Evolutionary conservation across 208 protist species (phyloP).

Genomic region (Hexamita inflata): DNA sequence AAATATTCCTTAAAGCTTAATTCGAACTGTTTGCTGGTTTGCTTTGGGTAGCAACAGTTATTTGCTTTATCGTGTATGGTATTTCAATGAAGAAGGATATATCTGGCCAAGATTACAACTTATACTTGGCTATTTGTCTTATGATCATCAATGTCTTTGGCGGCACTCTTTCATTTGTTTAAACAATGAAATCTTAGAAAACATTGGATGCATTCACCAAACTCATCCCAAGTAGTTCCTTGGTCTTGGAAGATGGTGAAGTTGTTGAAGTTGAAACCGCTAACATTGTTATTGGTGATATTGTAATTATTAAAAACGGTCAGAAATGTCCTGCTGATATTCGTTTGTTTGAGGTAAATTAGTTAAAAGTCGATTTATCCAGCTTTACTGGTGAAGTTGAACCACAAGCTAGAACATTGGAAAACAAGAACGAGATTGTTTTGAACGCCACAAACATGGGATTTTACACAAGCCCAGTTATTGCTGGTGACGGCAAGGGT

Average conservation of each 20-base stretch:
- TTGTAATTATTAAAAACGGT: slow-evolving; percentile 17
- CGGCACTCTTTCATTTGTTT: too few species aligned
- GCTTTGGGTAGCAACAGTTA: too few species aligned
- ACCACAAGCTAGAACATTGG: neutral
- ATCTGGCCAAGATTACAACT: too few species aligned
- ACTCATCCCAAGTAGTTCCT: neutral
- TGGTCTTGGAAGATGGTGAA: neutral
- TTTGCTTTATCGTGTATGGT: too few species aligned
- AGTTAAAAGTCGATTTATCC: slow-evolving; percentile 28
- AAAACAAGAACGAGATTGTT: neutral
- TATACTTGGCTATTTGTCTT: too few species aligned
- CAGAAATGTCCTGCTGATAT: slow-evolving; percentile 27
- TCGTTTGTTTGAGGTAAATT: neutral
- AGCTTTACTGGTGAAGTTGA: slow-evolving; percentile 30
- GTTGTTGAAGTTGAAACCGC: neutral
- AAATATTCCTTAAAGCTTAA: too few species aligned
- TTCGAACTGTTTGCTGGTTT: too few species aligned
- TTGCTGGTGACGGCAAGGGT: neutral
- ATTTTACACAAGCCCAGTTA: neutral
- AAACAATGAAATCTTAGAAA: neutral
- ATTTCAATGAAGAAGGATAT: too few species aligned
- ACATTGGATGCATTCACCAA: slow-evolving; percentile 11
- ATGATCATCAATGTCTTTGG: too few species aligned
- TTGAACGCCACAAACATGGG: neutral
- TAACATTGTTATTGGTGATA: slow-evolving; percentile 30